Conservation (phyloP, 2,329 filamentous ascomycete genomes). For the Truncatella angustata region DNA sequence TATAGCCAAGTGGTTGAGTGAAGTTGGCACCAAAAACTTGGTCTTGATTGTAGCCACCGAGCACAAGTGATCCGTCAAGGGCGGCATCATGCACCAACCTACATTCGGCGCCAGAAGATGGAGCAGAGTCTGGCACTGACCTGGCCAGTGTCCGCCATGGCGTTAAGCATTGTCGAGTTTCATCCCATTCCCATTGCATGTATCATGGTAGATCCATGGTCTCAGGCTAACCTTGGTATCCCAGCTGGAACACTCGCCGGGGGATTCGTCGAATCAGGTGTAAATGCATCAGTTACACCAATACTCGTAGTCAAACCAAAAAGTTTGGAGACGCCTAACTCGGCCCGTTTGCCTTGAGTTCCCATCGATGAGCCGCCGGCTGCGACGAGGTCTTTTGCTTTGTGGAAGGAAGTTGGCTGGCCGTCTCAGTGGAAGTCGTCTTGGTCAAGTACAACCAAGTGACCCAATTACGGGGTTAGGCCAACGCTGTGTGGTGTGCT, state of each 20-base stretch:
- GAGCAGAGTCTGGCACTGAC: constrained; percentile 23
- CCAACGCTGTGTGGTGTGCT: too few species aligned
- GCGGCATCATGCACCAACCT: constrained; percentile 15
- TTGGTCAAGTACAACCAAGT: too few species aligned
- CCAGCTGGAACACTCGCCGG: not conserved
- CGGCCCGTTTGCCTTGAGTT: not conserved
- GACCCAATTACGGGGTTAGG: too few species aligned
- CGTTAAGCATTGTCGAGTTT: not conserved
- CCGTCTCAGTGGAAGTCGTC: too few species aligned
- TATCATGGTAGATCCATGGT: not conserved
- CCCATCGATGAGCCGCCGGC: not conserved
- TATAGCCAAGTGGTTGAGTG: constrained; percentile 25
- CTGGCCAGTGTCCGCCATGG: not conserved
- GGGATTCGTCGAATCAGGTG: not conserved
- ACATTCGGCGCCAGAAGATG: constrained; percentile 34
- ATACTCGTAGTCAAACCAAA: not conserved
- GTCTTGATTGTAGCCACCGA: constrained; percentile 11
- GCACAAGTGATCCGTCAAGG: constrained; percentile 28
- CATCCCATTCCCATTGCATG: not conserved
- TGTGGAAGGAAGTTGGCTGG: too few species aligned
- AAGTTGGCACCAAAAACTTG: constrained; percentile 27
- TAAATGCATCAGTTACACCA: not conserved
- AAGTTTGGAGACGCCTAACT: not conserved
- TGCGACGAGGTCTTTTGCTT: not conserved
- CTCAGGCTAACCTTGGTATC: not conserved